These are phyloP conservation scores for Dittrichia graveolens DNA, from an alignment of 129 eudicot genomes.

Conservation along the genomic window DNA sequence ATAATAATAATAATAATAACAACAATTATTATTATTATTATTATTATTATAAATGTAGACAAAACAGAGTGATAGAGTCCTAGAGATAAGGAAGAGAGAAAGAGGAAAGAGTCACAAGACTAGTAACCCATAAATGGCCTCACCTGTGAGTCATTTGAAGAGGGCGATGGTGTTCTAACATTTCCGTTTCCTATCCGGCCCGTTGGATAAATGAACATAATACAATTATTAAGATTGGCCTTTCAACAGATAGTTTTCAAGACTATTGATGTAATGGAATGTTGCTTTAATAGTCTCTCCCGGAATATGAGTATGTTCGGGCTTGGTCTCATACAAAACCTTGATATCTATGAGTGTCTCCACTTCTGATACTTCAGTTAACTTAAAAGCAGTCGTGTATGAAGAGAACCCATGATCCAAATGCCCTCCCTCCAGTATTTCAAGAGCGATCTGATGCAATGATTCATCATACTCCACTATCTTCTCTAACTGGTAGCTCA, in stretches of 20 bases:
- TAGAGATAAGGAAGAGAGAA: too few species aligned
- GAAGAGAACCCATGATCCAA: slow-evolving; percentile 34
- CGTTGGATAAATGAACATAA: background rate
- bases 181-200: too few species aligned
- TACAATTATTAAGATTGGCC: background rate
- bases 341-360: slow-evolving; percentile 38
- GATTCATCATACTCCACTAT: slow-evolving; percentile 40
- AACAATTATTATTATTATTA: too few species aligned
- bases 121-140: too few species aligned
- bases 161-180: too few species aligned
- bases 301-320: slow-evolving; percentile 30
- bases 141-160: too few species aligned
- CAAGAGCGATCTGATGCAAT: slow-evolving; percentile 35
- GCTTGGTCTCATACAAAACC: slow-evolving; percentile 42
- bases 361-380: slow-evolving; percentile 23
- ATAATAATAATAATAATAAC: too few species aligned
- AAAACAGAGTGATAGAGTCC: too few species aligned
- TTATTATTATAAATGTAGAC: too few species aligned
- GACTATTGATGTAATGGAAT: slow-evolving; percentile 31
- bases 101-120: too few species aligned
- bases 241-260: slow-evolving; percentile 29
- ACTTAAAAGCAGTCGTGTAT: slow-evolving; percentile 33
- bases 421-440: slow-evolving; percentile 51
- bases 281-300: slow-evolving; percentile 37
- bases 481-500: slow-evolving; percentile 46